phyloP scores from a whole-genome alignment of 495 filamentous ascomycete species.

The Amphirosellinia nigrospora region DNA sequence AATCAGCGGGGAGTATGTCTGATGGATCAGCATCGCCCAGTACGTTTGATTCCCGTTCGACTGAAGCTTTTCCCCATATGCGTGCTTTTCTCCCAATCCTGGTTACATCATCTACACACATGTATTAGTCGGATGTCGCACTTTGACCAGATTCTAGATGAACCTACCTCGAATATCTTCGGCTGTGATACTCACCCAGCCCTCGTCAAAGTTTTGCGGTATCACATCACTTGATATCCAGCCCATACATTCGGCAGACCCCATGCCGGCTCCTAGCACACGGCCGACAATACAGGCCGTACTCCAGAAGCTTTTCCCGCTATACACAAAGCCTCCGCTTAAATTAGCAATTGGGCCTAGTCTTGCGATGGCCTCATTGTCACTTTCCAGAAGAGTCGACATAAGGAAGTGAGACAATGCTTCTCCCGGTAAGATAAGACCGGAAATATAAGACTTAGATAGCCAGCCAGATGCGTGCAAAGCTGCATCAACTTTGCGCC shows the following conservation, averaged over 20 bases:
- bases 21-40: conserved; percentile 56
- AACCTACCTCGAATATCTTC: conserved; percentile 57
- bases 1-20: conserved; percentile 61
- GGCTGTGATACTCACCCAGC: conserved; percentile 69
- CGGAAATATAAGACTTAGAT: conserved; percentile 77
- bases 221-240: conserved; percentile 70
- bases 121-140: conserved; percentile 5
- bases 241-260: conserved; percentile 76
- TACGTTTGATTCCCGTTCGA: conserved; percentile 59
- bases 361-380: conserved; percentile 64
- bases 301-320: conserved; percentile 79
- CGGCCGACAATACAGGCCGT: conserved; percentile 77
- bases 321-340: conserved; percentile 79
- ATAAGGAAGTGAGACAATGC: conserved; percentile 77
- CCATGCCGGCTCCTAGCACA: conserved; percentile 69
- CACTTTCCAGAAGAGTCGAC: conserved; percentile 77
- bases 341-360: conserved; percentile 75
- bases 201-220: conserved; percentile 59
- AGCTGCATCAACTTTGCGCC: conserved; percentile 49
- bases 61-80: conserved; percentile 51
- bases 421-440: conserved; percentile 80
- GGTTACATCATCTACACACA: conserved; percentile 48
- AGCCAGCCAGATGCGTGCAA: conserved; percentile 74
- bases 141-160: not conserved
- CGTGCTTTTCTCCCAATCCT: conserved; percentile 53